Percentiles rank a stretch among this genome's conserved stretches.
These are phyloP conservation scores for Ogataea philodendri DNA, from an alignment of 805 yeast genomes.

Conservation along the genomic window DNA sequence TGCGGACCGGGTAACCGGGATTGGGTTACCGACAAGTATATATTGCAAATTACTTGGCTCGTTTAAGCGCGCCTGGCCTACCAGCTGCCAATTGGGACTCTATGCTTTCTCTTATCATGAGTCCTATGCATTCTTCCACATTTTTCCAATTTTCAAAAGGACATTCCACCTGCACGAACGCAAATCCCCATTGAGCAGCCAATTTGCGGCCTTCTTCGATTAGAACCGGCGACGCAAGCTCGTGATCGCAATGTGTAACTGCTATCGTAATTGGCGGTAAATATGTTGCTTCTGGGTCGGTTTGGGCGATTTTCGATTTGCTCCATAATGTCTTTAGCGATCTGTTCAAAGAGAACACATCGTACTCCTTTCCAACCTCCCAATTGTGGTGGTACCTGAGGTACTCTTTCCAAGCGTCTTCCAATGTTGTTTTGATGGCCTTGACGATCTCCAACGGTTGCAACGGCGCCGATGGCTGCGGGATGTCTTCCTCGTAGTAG, in stretches of 20 bases:
- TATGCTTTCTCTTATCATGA: slow-evolving; percentile 58
- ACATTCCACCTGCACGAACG: slow-evolving; percentile 63
- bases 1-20: no score
- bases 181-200: slow-evolving; percentile 62
- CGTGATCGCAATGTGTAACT: slow-evolving; percentile 60
- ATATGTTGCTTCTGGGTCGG: slow-evolving; percentile 12
- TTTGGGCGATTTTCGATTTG: slow-evolving; percentile 13
- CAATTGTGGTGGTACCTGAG: slow-evolving; percentile 52
- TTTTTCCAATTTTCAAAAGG: slow-evolving; percentile 40
- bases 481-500: slow-evolving; percentile 31
- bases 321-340: slow-evolving; percentile 61
- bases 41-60: no score
- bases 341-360: slow-evolving; percentile 57
- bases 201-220: slow-evolving; percentile 56
- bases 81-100: slow-evolving; percentile 34
- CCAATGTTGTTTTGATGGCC: slow-evolving; percentile 53
- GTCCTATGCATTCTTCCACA: slow-evolving; percentile 56
- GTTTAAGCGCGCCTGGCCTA: slow-evolving; percentile 4
- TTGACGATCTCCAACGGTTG: slow-evolving; percentile 37
- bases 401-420: slow-evolving; percentile 75
- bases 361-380: slow-evolving; percentile 66
- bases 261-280: slow-evolving; percentile 65
- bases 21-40: no score
- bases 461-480: slow-evolving; percentile 3
- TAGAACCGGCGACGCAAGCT: slow-evolving; percentile 57